A percentile compares a stretch with the other conserved stretches of the same genome.
Evolutionary conservation across 208 protist genomes (phyloP).

Genomic region (Leishmania martiniquensis): DNA sequence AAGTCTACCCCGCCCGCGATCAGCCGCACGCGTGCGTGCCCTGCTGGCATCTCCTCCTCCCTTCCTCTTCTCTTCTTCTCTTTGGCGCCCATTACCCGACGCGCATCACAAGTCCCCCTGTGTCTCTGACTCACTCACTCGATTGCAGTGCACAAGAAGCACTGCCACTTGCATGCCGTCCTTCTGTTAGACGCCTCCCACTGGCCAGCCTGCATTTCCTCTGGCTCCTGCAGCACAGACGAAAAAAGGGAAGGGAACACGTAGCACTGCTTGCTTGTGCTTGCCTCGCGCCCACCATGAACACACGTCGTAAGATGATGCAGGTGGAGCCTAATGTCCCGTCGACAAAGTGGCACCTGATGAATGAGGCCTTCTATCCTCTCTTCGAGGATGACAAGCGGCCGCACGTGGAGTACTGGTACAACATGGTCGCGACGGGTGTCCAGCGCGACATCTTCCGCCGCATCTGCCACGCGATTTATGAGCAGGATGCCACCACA

Average conservation of each 20-base stretch:
- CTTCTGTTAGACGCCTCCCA: not conserved
- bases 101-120: not conserved
- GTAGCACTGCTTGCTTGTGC: not conserved
- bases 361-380: slow-evolving; percentile 75
- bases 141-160: not conserved
- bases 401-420: slow-evolving; percentile 85
- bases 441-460: slow-evolving; percentile 78
- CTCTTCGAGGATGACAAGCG: slow-evolving; percentile 53
- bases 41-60: not conserved
- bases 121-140: not conserved
- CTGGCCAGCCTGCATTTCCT: not conserved
- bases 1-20: not conserved
- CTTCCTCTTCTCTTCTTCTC: too few relatives aligned
- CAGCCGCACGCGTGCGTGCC: not conserved
- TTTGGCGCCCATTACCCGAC: not conserved
- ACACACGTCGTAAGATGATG: slow-evolving; percentile 70
- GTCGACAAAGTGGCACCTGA: slow-evolving; percentile 80
- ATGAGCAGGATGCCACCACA: slow-evolving; percentile 40
- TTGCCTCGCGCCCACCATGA: slow-evolving; percentile 49
- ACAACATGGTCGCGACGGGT: slow-evolving; percentile 82
- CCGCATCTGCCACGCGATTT: slow-evolving; percentile 78
- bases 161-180: not conserved
- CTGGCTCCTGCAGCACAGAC: not conserved
- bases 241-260: not conserved
- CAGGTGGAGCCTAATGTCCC: slow-evolving; percentile 47